phyloP scores from a whole-genome alignment of 2,329 filamentous ascomycete genomes.

The Trichoderma simmonsii region DNA sequence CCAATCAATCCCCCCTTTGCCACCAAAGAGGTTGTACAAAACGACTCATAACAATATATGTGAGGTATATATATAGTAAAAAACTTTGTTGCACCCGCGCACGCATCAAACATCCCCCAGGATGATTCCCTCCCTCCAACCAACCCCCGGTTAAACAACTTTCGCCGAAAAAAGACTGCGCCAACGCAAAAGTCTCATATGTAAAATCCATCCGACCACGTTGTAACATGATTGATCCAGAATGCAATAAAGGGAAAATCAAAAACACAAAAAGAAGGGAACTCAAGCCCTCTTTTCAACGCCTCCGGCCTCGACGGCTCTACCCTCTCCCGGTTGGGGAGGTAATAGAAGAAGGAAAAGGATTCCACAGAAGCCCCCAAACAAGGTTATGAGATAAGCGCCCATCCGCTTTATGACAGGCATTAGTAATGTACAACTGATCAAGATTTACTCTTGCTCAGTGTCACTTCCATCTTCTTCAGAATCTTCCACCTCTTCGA shows the following conservation, averaged over 20 bases:
- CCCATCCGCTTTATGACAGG: background rate
- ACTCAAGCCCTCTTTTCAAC: background rate
- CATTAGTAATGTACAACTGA: background rate
- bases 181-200: conserved; percentile 1
- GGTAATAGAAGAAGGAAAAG: background rate
- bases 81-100: background rate
- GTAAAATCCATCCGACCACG: conserved; percentile 7
- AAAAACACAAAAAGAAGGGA: background rate
- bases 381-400: background rate
- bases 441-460: conserved; percentile 24
- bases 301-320: background rate
- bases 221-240: conserved; percentile 6
- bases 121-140: background rate
- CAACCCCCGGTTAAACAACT: background rate
- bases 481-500: background rate
- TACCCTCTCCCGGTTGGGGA: background rate
- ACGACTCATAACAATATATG: conserved; percentile 5
- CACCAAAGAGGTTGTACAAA: conserved; percentile 9
- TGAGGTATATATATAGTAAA: conserved; percentile 13
- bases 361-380: background rate
- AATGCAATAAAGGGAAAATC: background rate
- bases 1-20: background rate
- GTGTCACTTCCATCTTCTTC: conserved; percentile 27
- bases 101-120: background rate
- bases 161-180: conserved; percentile 11